A percentile compares a stretch with the other conserved stretches of the same genome.
Evolutionary conservation across 2,329 filamentous ascomycete genomes (phyloP).

Genomic region (Diaporthe capsici): DNA sequence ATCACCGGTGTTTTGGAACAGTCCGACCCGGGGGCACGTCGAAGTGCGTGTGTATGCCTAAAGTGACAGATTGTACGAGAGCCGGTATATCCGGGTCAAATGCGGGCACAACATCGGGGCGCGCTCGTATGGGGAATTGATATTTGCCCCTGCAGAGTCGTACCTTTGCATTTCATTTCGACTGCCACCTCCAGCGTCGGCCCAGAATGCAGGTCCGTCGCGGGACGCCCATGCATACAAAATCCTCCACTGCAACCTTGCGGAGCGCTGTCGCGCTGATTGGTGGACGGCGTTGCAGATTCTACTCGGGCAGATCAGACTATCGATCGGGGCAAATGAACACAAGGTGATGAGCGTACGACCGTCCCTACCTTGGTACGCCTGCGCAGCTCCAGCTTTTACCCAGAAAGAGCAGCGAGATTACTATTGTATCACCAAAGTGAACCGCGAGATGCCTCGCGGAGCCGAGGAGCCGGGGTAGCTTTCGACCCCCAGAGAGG

Average conservation of each 20-base stretch:
- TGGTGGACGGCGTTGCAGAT: slow-evolving; percentile 10
- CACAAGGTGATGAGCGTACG: slow-evolving; percentile 8
- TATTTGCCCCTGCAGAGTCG: not conserved
- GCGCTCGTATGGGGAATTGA: not conserved
- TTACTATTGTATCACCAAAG: slow-evolving; percentile 5
- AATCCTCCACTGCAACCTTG: slow-evolving; percentile 30
- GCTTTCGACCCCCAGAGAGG: not conserved
- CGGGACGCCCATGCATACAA: slow-evolving; percentile 14
- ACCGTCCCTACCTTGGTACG: slow-evolving; percentile 4
- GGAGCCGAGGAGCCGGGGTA: not conserved
- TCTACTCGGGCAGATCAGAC: not conserved
- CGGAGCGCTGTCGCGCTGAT: not conserved
- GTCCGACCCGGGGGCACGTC: not conserved
- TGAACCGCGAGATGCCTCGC: not conserved
- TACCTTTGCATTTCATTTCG: not conserved
- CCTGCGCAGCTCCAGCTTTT: not conserved
- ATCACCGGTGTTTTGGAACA: not conserved
- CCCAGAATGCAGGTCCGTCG: slow-evolving; percentile 25
- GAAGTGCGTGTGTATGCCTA: not conserved
- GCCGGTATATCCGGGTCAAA: slow-evolving; percentile 5
- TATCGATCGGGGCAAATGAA: slow-evolving; percentile 28
- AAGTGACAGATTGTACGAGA: not conserved
- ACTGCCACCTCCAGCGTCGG: slow-evolving; percentile 4
- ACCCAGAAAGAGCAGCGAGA: slow-evolving; percentile 23
- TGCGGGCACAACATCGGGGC: not conserved